A percentile compares a stretch with the other conserved stretches of the same genome.
phyloP scores from a whole-genome alignment of 257 asterid species.

The Osmanthus fragrans region DNA sequence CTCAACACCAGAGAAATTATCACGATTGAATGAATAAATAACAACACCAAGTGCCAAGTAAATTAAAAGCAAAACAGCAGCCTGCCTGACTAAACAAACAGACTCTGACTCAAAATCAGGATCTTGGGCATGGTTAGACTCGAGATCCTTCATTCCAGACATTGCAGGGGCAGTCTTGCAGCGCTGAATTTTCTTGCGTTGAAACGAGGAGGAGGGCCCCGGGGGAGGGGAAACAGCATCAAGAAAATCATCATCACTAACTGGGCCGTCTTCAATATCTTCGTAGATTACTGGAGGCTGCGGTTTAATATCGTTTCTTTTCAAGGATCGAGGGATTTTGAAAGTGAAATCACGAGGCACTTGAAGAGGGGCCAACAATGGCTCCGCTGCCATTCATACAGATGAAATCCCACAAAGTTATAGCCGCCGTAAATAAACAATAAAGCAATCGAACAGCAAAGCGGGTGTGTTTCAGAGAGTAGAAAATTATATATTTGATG shows the following conservation, averaged over 20 bases:
- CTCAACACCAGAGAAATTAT: slow-evolving; percentile 50
- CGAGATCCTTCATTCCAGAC: slow-evolving; percentile 25
- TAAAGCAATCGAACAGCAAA: not conserved
- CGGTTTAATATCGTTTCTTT: not conserved
- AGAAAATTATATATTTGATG: not conserved
- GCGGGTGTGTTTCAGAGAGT: not conserved
- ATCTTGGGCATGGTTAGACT: slow-evolving; percentile 8
- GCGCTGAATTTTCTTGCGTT: slow-evolving; percentile 35
- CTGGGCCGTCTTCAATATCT: not conserved
- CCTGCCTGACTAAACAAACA: slow-evolving; percentile 38
- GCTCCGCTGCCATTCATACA: slow-evolving; percentile 2
- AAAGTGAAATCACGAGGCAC: not conserved
- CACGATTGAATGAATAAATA: slow-evolving; percentile 45
- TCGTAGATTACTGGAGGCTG: not conserved
- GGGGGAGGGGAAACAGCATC: slow-evolving; percentile 2
- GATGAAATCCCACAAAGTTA: not conserved
- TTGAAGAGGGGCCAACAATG: not conserved
- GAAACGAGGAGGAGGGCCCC: slow-evolving; percentile 12
- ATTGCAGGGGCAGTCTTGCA: slow-evolving; percentile 58
- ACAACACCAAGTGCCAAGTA: slow-evolving; percentile 49
- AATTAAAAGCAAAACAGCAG: slow-evolving; percentile 33
- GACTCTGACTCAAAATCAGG: slow-evolving; percentile 18
- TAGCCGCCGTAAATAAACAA: not conserved
- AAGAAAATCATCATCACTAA: not conserved
- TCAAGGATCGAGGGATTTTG: not conserved